Base-by-base conservation (phyloP, 2,329 filamentous ascomycete genomes). In the Cercospora sp. region DNA sequence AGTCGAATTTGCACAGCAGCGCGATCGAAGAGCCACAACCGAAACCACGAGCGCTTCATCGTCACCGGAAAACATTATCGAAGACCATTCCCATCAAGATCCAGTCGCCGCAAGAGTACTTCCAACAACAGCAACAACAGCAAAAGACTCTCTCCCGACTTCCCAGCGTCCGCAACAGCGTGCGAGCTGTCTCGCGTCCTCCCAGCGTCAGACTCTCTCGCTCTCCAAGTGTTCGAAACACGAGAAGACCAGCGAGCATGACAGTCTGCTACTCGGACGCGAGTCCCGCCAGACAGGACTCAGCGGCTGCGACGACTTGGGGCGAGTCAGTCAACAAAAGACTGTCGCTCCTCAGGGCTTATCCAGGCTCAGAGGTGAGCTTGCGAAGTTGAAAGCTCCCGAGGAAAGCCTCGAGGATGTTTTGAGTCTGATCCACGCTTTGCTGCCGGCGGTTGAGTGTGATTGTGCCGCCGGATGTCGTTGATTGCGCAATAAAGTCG, bases 1-100 rank as follows among this genome's bases (percentile, higher is more conserved):
- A 58, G 16, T 59, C 55, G 16, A 59, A 23, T 20, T 36, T 59
- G n/a, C 55, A 36, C 28, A 36, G 6, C 20, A 23, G 20, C n/a
- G 31, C 55, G 30, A 59, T 31, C 7, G 55, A 59, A 13, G 55
- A 57, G 10, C 45, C 7, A 31, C 20, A 58, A 42, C 48, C 39
- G 48, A 20, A 36, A 33, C 48, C 18, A 55, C 45, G 31, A 20
- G 30, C 26, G 3, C 48, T 36, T 26, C 62, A 33, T 20, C 62
- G 33, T 42, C 48, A 39, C 31, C 62, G 62, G 20, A 64, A 36
- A 45, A 64, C 31, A 28, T 53, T 59, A 7, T 64, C 51, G 18
- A 64, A 58, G 53, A 64, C 23, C 42, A 51, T 62, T 1, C 48
- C 31, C n/a, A 64, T 64, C 62, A 64, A 64, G 51, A 64, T 64